Conservation (phyloP, 495 filamentous ascomycete genomes). For the Chlorociboria aeruginascens region DNA sequence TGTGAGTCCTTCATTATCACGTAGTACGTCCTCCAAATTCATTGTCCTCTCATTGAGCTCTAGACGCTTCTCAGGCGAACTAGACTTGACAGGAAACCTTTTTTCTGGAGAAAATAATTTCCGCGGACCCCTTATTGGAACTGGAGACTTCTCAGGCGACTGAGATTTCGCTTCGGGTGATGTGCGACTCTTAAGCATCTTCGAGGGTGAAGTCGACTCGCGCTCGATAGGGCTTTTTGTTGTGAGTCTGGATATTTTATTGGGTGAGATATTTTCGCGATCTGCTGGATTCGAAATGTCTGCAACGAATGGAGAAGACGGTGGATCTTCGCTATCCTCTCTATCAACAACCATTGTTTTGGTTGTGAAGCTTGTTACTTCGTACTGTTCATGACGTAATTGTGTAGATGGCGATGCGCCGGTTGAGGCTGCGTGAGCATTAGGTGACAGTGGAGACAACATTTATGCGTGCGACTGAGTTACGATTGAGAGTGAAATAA, state of each 20-base stretch:
- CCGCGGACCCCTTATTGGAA: constrained; percentile 25
- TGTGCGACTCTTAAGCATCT: constrained; percentile 19
- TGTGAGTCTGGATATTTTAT: constrained; percentile 16
- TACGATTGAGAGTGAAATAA: background rate
- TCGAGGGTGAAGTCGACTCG: constrained; percentile 13
- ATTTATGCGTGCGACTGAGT: background rate
- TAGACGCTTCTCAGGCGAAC: constrained; percentile 15
- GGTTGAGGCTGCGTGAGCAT: constrained; percentile 8
- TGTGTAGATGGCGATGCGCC: background rate
- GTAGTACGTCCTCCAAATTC: constrained; percentile 23
- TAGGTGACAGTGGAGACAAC: constrained; percentile 9
- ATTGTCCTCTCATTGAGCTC: constrained; percentile 13
- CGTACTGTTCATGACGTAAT: constrained; percentile 3
- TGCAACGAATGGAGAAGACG: constrained; percentile 25
- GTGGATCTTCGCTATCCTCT: constrained; percentile 14
- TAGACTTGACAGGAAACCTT: constrained; percentile 41
- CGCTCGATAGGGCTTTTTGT: constrained; percentile 13
- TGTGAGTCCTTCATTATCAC: constrained; percentile 27
- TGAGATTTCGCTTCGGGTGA: constrained; percentile 12
- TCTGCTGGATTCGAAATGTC: constrained; percentile 13
- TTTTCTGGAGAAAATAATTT: constrained; percentile 37
- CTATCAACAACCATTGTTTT: constrained; percentile 1
- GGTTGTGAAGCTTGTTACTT: constrained; percentile 8
- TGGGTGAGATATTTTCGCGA: constrained; percentile 22
- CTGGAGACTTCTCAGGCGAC: constrained; percentile 18